Conservation (phyloP, 1,284 basidiomycete species). For the Austroboletus niveus region DNA sequence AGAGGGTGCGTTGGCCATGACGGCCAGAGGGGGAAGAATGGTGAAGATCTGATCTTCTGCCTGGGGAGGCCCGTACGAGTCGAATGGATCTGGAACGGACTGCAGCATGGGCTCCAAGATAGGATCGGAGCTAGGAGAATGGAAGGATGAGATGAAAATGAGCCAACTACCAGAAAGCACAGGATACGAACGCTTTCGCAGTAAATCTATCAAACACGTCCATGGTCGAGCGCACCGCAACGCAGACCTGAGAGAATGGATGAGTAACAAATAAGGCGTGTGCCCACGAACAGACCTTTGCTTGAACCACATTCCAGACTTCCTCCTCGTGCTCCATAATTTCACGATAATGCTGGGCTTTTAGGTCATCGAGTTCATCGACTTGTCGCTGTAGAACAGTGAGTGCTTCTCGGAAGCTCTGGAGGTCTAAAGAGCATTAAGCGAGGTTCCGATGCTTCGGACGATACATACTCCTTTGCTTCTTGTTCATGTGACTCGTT, state of each 20-base stretch:
- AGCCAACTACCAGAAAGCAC: background rate
- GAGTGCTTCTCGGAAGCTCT: slow-evolving; percentile 84
- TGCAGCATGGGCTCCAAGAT: slow-evolving; percentile 89
- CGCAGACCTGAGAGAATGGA: slow-evolving; percentile 50
- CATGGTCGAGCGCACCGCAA: slow-evolving; percentile 77
- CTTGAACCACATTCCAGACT: slow-evolving; percentile 87
- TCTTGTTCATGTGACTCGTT: slow-evolving; percentile 79
- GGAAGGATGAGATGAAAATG: slow-evolving; percentile 14
- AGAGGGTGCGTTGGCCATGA: slow-evolving; percentile 60
- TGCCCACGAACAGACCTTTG: slow-evolving; percentile 52
- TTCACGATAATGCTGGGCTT: slow-evolving; percentile 79
- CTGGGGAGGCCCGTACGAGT: slow-evolving; percentile 85
- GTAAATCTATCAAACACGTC: slow-evolving; percentile 82
- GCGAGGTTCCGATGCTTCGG: background rate
- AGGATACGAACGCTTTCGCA: slow-evolving; percentile 74
- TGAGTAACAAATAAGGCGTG: slow-evolving; percentile 19
- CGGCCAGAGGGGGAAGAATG: slow-evolving; percentile 82
- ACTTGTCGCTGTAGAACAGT: slow-evolving; percentile 84
- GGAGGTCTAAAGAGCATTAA: slow-evolving; percentile 58
- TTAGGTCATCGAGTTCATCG: slow-evolving; percentile 81
- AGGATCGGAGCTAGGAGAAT: slow-evolving; percentile 70
- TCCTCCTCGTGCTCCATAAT: slow-evolving; percentile 92
- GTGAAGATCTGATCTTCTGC: slow-evolving; percentile 91
- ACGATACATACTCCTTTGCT: slow-evolving; percentile 71
- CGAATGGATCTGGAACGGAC: slow-evolving; percentile 89